Evolutionary conservation across 2,329 filamentous ascomycete genomes (phyloP).

Genomic region (Clonostachys byssicola): DNA sequence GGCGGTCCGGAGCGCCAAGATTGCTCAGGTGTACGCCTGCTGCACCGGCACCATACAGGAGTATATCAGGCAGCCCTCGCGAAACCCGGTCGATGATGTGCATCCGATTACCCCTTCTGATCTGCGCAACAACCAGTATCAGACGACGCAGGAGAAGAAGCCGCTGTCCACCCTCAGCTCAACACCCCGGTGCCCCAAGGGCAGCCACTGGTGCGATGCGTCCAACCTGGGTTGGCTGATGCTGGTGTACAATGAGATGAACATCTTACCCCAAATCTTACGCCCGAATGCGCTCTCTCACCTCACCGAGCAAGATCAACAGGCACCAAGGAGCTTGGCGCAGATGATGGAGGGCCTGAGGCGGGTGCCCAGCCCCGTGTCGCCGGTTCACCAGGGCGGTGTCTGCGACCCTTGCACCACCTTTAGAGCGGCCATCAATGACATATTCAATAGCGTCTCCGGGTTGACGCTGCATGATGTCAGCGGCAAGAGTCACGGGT

Average conservation of each 20-base stretch:
- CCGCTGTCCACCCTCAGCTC: conserved; percentile 21
- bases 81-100: conserved; percentile 8
- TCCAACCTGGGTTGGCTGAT: conserved; percentile 50
- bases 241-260: conserved; percentile 43
- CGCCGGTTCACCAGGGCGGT: conserved; percentile 29
- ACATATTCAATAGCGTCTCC: conserved; percentile 45
- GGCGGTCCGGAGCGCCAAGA: conserved; percentile 41
- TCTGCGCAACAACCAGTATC: conserved; percentile 8
- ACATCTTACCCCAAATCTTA: conserved; percentile 32
- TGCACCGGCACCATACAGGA: conserved; percentile 39
- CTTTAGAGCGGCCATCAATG: conserved; percentile 40
- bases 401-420: conserved; percentile 45
- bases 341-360: conserved; percentile 39
- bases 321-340: conserved; percentile 32
- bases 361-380: conserved; percentile 36
- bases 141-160: conserved; percentile 6
- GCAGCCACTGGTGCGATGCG: conserved; percentile 45
- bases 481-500: conserved; percentile 41
- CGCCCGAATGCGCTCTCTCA: conserved; percentile 4
- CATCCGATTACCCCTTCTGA: conserved; percentile 11
- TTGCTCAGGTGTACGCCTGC: conserved; percentile 43
- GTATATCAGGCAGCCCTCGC: conserved; percentile 29
- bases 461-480: conserved; percentile 45
- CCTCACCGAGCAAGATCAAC: conserved; percentile 6
- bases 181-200: conserved; percentile 41